Percentiles rank a stretch among this genome's conserved stretches.
phyloP scores from a whole-genome alignment of 192 early-diverging fungal species.

The Backusella australiensis region DNA sequence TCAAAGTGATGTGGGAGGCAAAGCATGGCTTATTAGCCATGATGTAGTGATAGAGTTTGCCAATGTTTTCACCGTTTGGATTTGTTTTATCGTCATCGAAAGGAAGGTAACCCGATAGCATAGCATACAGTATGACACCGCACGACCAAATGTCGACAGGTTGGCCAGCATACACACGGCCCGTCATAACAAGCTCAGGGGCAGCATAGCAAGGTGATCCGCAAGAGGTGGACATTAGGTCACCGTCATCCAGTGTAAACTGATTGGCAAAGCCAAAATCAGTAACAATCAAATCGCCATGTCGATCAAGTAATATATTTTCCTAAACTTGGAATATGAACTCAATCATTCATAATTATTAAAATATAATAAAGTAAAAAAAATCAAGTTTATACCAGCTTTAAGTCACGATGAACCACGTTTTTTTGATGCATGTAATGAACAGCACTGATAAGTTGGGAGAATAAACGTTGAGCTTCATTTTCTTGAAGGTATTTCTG shows the following conservation, averaged over 20 bases:
- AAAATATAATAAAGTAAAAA: neutral
- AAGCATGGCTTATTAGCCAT: conserved; percentile 74
- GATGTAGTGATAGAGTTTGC: conserved; percentile 78
- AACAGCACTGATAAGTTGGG: conserved; percentile 88
- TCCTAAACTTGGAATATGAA: conserved; percentile 55
- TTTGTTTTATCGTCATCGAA: conserved; percentile 89
- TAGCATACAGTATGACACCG: conserved; percentile 94
- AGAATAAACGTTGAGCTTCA: conserved; percentile 87
- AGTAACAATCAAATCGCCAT: conserved; percentile 92
- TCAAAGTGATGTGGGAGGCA: conserved; percentile 73
- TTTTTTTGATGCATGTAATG: conserved; percentile 86
- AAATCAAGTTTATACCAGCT: conserved; percentile 65
- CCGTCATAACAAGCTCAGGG: conserved; percentile 93
- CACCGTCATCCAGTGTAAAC: conserved; percentile 58
- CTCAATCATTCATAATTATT: neutral
- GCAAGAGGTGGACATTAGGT: conserved; percentile 90
- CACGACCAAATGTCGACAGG: conserved; percentile 97
- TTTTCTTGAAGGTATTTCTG: conserved; percentile 85
- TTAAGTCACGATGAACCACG: conserved; percentile 96
- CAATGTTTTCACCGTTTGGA: conserved; percentile 86
- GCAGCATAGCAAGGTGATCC: conserved; percentile 98
- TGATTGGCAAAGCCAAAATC: conserved; percentile 98
- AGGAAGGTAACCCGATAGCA: conserved; percentile 84
- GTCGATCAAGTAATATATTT: conserved; percentile 88
- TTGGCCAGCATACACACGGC: conserved; percentile 90